Conservation (phyloP, 2,329 filamentous ascomycete genomes). For the Exserohilum rostratum region DNA sequence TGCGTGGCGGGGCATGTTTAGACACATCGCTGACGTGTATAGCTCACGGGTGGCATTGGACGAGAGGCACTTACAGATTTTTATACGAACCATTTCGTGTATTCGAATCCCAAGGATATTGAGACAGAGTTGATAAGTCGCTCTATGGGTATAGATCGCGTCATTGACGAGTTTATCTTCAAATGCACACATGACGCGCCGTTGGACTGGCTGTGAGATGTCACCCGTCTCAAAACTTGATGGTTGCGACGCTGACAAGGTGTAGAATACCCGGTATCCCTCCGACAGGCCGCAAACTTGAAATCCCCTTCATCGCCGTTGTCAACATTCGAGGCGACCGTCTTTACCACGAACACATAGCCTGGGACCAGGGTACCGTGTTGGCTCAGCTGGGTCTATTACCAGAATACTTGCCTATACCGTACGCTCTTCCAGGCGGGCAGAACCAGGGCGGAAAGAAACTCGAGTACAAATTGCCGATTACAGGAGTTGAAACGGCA, state of each 20-base stretch:
- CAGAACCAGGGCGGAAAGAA: conserved; percentile 46
- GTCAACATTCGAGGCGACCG: conserved; percentile 71
- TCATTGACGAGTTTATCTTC: conserved; percentile 49
- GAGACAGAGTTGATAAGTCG: conserved; percentile 70
- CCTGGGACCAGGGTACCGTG: conserved; percentile 69
- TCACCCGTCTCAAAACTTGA: neutral
- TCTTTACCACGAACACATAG: conserved; percentile 71
- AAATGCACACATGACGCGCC: conserved; percentile 27
- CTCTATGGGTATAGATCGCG: conserved; percentile 70
- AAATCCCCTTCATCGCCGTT: conserved; percentile 66
- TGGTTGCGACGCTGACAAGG: neutral
- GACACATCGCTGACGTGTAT: neutral
- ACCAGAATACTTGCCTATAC: conserved; percentile 69
- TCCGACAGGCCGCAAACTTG: conserved; percentile 49
- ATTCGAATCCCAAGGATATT: conserved; percentile 70
- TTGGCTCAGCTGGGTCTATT: conserved; percentile 66
- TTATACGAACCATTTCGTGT: conserved; percentile 74
- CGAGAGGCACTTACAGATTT: conserved; percentile 66
- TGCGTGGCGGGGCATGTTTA: neutral
- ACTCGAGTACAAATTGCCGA: conserved; percentile 65
- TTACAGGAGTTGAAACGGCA: conserved; percentile 60
- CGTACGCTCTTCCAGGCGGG: conserved; percentile 36
- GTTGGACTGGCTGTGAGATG: conserved; percentile 29
- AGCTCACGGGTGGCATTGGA: conserved; percentile 68
- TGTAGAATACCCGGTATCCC: conserved; percentile 18